Percentiles rank a stretch among this genome's conserved stretches.
phyloP scores from a whole-genome alignment of 1,139 yeast species.

The Geotrichum candidum region DNA sequence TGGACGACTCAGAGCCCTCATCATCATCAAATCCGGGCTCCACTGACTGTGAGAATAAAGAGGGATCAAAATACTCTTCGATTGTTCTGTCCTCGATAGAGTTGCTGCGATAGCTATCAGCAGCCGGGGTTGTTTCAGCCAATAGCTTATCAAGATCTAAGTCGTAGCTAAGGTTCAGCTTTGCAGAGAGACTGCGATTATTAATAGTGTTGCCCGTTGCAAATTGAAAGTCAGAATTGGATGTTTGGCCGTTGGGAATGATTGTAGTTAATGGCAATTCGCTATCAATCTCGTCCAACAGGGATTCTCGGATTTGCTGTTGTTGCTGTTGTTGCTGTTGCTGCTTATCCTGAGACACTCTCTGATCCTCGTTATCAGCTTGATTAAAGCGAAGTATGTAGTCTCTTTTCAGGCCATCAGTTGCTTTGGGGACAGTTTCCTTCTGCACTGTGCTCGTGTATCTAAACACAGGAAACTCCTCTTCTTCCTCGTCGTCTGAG shows the following conservation, averaged over 20 bases:
- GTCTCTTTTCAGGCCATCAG: background rate
- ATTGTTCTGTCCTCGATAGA: background rate
- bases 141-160: background rate
- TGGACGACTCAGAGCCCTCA: background rate
- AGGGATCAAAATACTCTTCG: background rate
- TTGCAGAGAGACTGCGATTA: background rate
- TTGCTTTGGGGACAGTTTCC: background rate
- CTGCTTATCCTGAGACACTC: background rate
- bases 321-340: background rate
- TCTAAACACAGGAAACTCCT: background rate
- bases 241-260: background rate
- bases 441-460: background rate
- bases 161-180: background rate
- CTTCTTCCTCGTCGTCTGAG: background rate
- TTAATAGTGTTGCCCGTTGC: background rate
- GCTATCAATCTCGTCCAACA: background rate
- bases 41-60: background rate
- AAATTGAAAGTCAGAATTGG: background rate
- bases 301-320: background rate
- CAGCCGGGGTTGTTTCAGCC: background rate
- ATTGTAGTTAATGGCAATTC: background rate
- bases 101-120: background rate
- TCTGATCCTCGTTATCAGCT: background rate
- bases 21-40: background rate
- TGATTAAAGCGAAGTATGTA: background rate